Percentiles rank a stretch among this genome's conserved stretches.
Conservation (phyloP, 2,329 filamentous ascomycete species). For the Podosphaera xanthii region DNA sequence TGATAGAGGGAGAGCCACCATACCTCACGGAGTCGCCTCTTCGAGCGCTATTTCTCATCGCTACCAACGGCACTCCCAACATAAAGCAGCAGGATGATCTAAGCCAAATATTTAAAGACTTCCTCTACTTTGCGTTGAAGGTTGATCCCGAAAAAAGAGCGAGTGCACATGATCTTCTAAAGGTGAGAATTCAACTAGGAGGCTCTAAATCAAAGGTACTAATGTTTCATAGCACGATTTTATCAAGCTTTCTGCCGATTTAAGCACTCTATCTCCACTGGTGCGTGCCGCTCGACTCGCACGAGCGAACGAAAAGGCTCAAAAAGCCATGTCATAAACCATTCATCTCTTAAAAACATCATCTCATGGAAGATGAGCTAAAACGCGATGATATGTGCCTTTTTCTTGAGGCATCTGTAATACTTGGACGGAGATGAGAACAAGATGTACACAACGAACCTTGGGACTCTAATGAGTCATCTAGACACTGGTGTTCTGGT, state of each 20-base stretch:
- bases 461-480: too few species aligned
- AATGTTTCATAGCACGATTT: conserved; percentile 43
- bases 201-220: conserved; percentile 1
- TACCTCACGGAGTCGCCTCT: conserved; percentile 96
- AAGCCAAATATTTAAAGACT: conserved; percentile 94
- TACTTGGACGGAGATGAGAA: too few species aligned
- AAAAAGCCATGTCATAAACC: conserved; percentile 26
- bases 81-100: conserved; percentile 97
- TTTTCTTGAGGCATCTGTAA: too few species aligned
- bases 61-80: conserved; percentile 86
- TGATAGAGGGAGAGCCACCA: conserved; percentile 98
- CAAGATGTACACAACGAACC: too few species aligned
- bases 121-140: conserved; percentile 78
- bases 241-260: conserved; percentile 52
- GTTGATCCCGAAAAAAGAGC: conserved; percentile 94
- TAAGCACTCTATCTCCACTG: conserved; percentile 60
- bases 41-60: conserved; percentile 91
- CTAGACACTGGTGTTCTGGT: too few species aligned
- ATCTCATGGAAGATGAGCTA: not conserved
- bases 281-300: conserved; percentile 71
- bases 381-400: too few species aligned
- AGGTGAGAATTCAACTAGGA: conserved; percentile 36
- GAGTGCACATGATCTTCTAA: conserved; percentile 77
- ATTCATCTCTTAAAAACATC: not conserved
- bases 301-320: conserved; percentile 62